phyloP scores from a whole-genome alignment of 257 asterid genomes.

The Solanum piurae region DNA sequence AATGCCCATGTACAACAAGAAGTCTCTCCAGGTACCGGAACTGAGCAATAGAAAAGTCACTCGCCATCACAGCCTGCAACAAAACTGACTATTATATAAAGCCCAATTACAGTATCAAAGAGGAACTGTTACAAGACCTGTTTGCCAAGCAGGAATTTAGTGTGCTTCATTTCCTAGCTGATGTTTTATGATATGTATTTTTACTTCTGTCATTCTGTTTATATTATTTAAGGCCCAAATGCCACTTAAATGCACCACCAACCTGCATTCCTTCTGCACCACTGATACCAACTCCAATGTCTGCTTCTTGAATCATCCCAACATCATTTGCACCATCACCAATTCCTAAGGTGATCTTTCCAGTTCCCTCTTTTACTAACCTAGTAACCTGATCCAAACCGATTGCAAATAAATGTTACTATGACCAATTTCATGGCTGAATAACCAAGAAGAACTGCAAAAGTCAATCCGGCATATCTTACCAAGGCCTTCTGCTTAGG shows the following conservation, averaged over 20 bases:
- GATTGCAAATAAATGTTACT: neutral
- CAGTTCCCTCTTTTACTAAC: slow-evolving; percentile 94
- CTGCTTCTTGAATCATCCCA: slow-evolving; percentile 99
- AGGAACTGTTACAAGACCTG: neutral
- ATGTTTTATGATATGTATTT: neutral
- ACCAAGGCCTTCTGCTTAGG: slow-evolving; percentile 98
- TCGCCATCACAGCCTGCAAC: slow-evolving; percentile 98
- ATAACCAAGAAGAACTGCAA: neutral
- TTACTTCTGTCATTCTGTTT: neutral
- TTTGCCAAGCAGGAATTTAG: neutral
- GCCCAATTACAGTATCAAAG: slow-evolving; percentile 7
- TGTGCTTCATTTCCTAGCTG: neutral
- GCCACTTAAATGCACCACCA: slow-evolving; percentile 12
- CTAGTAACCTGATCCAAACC: slow-evolving; percentile 61
- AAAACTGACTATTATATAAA: slow-evolving; percentile 21
- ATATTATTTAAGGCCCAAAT: neutral
- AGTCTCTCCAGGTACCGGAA: slow-evolving; percentile 96
- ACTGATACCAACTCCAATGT: slow-evolving; percentile 97
- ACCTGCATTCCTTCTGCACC: slow-evolving; percentile 99
- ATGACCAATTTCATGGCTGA: neutral
- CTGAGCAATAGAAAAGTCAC: slow-evolving; percentile 95
- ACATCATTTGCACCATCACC: slow-evolving; percentile 99
- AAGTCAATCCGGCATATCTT: slow-evolving; percentile 7
- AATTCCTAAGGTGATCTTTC: slow-evolving; percentile 86
- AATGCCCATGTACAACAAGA: slow-evolving; percentile 93